These are phyloP conservation scores for Dothideomycetes sp. DNA, from an alignment of 2,329 filamentous ascomycete species.

Conservation along the genomic window DNA sequence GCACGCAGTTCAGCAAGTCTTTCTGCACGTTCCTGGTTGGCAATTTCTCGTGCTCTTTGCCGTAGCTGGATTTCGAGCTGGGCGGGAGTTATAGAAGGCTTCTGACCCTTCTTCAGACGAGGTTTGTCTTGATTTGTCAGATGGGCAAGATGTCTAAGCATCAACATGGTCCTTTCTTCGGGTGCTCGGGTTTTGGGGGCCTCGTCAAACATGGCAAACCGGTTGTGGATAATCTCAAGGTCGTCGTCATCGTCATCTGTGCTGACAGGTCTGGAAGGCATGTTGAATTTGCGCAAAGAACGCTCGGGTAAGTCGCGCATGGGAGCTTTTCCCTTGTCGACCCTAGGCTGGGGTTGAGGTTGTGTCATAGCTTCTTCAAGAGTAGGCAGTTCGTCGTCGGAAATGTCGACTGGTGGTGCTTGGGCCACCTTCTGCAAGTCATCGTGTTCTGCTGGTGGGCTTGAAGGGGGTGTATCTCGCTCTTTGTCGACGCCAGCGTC, in stretches of 20 bases:
- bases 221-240: slow-evolving; percentile 52
- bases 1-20: slow-evolving; percentile 67
- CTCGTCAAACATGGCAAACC: slow-evolving; percentile 28
- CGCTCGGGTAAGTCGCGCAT: neutral
- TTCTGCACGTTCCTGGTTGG: slow-evolving; percentile 64
- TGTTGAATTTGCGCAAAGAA: slow-evolving; percentile 6
- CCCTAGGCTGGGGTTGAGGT: slow-evolving; percentile 18
- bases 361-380: slow-evolving; percentile 29
- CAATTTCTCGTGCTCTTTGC: slow-evolving; percentile 69
- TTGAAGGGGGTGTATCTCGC: slow-evolving; percentile 36
- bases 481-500: slow-evolving; percentile 42
- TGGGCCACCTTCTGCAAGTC: neutral
- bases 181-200: slow-evolving; percentile 23
- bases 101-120: slow-evolving; percentile 52
- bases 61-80: slow-evolving; percentile 62
- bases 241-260: slow-evolving; percentile 41
- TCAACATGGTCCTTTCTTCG: slow-evolving; percentile 26
- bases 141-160: slow-evolving; percentile 27
- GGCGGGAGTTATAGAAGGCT: slow-evolving; percentile 53
- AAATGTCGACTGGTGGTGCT: slow-evolving; percentile 18
- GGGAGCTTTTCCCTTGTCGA: slow-evolving; percentile 16
- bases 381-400: slow-evolving; percentile 31
- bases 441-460: slow-evolving; percentile 26
- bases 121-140: slow-evolving; percentile 26
- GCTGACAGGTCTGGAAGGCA: neutral